Conservation (phyloP, 2,329 filamentous ascomycete species). For the Diaporthe helianthi region DNA sequence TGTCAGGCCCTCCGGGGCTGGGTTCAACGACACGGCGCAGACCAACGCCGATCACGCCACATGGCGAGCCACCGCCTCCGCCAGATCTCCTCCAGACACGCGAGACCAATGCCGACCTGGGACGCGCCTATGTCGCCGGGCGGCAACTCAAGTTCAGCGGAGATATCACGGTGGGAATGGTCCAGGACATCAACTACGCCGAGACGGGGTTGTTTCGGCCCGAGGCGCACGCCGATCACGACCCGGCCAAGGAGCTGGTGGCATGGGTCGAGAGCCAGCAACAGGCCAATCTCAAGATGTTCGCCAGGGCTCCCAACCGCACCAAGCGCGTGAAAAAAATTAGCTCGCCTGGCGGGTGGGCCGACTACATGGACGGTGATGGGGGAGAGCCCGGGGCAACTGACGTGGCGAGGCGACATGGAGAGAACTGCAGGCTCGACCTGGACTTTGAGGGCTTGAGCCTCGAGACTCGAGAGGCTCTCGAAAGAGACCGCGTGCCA, state of each 20-base stretch:
- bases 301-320: neutral
- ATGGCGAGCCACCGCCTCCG: constrained; percentile 56
- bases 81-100: neutral
- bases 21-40: constrained; percentile 47
- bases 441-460: constrained; percentile 35
- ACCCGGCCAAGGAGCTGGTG: constrained; percentile 53
- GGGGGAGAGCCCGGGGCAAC: neutral
- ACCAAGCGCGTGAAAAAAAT: constrained; percentile 6
- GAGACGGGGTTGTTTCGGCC: constrained; percentile 53
- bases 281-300: constrained; percentile 47
- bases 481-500: constrained; percentile 32
- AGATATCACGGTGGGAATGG: constrained; percentile 58
- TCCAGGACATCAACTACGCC: constrained; percentile 62
- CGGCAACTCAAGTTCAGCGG: constrained; percentile 51
- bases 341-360: neutral
- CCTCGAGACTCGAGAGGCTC: constrained; percentile 30
- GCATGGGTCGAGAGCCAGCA: constrained; percentile 53
- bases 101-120: constrained; percentile 41
- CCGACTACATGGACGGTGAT: neutral
- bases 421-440: constrained; percentile 32
- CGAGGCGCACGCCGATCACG: constrained; percentile 56
- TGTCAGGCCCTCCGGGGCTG: constrained; percentile 44
- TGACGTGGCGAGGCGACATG: constrained; percentile 23
- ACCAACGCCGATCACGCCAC: constrained; percentile 57
- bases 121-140: constrained; percentile 46